Base-by-base conservation (phyloP, 768 basidiomycete species). In the Cystofilobasidium capitatum region DNA sequence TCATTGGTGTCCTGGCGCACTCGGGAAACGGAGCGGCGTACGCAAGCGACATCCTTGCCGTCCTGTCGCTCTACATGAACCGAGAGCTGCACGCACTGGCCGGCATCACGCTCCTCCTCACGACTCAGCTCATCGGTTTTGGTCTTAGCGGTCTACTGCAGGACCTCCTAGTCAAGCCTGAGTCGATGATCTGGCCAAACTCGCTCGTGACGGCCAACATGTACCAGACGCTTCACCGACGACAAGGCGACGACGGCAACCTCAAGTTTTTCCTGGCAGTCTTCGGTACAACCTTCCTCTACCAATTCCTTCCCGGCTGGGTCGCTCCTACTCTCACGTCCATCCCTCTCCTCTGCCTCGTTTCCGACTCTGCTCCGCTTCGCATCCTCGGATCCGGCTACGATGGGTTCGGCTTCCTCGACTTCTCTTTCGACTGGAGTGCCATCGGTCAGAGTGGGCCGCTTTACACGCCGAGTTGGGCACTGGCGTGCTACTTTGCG, bases 71-170 rank as follows among this genome's bases (percentile, higher is more conserved):
- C 37, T 78, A 77, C 71, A 77, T 71, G 68, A 72, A 76, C 49
- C 73, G 71, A 22, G 72, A 75, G 0, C 69, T 78, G 10, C 68
- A 70, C 9, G 60, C 73, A 2, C 5, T 76, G 22, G 70, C 75
- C 8, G 75, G 76, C 6, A 71, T 77, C 44, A 70, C 74, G 17
- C 64, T 78, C 7, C 71, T 78, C 1, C 72, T 78, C 40, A 77
- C 76, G 1, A 78, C 77, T 2, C 77, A 78, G 60, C 74, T 75
- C 62, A 75, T 77, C 24, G 77, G 77, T 14, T 78, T 77, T 59
- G 76, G 76, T 1, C 71, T 78, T 3, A 74, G 76, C 13, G 77
- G 77, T 71, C 75, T 77, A 72, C 68, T 76, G 0, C 76, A 77
- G 36, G 74, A 72, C 36, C 72, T 78, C 58, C 72, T 78, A 13